Conservation (phyloP, 2,329 filamentous ascomycete genomes). For the Escovopsis sp. region DNA sequence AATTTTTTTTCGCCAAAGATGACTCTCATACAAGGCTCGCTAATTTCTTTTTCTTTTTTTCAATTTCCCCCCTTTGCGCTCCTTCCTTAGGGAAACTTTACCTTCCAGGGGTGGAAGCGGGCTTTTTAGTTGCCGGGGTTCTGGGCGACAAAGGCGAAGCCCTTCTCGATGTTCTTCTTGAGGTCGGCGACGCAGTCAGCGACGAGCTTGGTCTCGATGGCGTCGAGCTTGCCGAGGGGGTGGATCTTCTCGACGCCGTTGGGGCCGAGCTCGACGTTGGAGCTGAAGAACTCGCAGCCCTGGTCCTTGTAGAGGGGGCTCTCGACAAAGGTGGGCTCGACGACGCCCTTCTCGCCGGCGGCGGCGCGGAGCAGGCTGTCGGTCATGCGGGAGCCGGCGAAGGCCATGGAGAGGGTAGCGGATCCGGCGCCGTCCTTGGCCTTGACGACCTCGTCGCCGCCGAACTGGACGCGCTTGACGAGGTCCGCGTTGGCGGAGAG, state of each 20-base stretch:
- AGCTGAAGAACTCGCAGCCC: slow-evolving; percentile 94
- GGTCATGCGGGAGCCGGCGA: slow-evolving; percentile 73
- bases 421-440: slow-evolving; percentile 97
- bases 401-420: slow-evolving; percentile 96
- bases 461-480: slow-evolving; percentile 92
- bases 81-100: background rate
- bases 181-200: slow-evolving; percentile 72
- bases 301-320: slow-evolving; percentile 97
- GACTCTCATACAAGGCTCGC: background rate
- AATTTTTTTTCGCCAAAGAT: slow-evolving; percentile 1
- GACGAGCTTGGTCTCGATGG: slow-evolving; percentile 78
- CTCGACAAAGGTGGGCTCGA: slow-evolving; percentile 95
- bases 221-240: slow-evolving; percentile 71
- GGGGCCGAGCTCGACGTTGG: slow-evolving; percentile 88
- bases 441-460: slow-evolving; percentile 97
- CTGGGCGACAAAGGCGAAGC: slow-evolving; percentile 44
- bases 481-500: slow-evolving; percentile 68
- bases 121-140: slow-evolving; percentile 49
- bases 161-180: slow-evolving; percentile 94
- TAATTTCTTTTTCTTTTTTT: background rate
- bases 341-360: slow-evolving; percentile 84
- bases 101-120: background rate
- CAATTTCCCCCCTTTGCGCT: slow-evolving; percentile 1
- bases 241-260: slow-evolving; percentile 91
- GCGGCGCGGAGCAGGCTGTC: slow-evolving; percentile 87